Conservation (phyloP, 2,329 filamentous ascomycete species). For the Nothopassalora personata region DNA sequence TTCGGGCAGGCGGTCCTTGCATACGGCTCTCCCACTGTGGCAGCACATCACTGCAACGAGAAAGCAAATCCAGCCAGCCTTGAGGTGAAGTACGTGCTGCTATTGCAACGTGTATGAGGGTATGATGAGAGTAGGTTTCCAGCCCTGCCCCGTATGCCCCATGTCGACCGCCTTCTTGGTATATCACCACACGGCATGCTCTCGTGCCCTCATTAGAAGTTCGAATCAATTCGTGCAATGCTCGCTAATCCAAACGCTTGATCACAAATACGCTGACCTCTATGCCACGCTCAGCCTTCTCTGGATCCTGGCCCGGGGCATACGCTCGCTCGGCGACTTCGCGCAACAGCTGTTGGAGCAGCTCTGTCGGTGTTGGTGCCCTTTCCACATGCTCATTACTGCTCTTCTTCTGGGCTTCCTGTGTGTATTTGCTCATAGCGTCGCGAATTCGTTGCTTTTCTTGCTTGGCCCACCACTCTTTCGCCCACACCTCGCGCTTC, state of each 20-base stretch:
- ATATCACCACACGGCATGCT: background rate
- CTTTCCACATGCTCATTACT: conserved; percentile 31
- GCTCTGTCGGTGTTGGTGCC: conserved; percentile 43
- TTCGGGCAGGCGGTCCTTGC: background rate
- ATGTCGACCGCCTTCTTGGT: background rate
- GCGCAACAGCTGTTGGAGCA: conserved; percentile 56
- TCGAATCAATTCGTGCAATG: conserved; percentile 4
- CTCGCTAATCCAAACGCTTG: conserved; percentile 27
- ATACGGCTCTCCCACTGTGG: background rate
- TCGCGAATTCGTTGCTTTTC: conserved; percentile 56
- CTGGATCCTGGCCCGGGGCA: conserved; percentile 38
- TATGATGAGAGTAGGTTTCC: background rate
- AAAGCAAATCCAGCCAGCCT: background rate
- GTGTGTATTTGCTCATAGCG: conserved; percentile 42
- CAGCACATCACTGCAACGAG: background rate
- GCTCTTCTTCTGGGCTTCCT: conserved; percentile 39
- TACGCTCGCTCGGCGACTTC: conserved; percentile 52
- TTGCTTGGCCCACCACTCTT: conserved; percentile 60
- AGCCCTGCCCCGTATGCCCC: background rate
- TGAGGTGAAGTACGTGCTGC: background rate
- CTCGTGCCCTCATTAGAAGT: background rate
- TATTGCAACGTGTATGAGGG: conserved; percentile 3
- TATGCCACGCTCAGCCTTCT: conserved; percentile 35
- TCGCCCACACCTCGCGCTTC: conserved; percentile 51
- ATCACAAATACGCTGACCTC: conserved; percentile 47